Evolutionary conservation across 2,329 filamentous ascomycete species (phyloP).

Genomic region (Berkeleyomyces basicola): DNA sequence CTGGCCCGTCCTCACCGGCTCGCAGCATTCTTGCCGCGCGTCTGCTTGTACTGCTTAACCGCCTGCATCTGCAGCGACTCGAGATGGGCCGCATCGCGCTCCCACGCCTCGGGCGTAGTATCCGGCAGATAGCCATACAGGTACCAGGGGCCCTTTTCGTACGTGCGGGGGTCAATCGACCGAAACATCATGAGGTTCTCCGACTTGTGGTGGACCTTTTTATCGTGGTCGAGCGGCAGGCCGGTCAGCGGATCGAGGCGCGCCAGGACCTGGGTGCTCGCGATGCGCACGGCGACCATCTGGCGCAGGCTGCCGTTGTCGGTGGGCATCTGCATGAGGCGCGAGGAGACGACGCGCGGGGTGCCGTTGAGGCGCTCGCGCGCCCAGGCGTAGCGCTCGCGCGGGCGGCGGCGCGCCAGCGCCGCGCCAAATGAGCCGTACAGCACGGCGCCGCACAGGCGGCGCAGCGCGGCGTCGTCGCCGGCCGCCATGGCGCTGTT

Average conservation of each 20-base stretch:
- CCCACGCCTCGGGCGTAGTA: constrained; percentile 30
- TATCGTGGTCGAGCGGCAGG: constrained; percentile 28
- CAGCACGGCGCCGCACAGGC: constrained; percentile 38
- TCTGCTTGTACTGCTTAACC: constrained; percentile 21
- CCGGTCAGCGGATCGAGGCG: constrained; percentile 25
- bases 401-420: constrained; percentile 33
- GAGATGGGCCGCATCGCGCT: constrained; percentile 6
- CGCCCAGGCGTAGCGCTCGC: constrained; percentile 35
- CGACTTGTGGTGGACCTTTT: constrained; percentile 35
- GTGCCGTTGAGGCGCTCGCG: constrained; percentile 26
- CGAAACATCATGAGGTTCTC: constrained; percentile 51
- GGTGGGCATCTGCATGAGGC: constrained; percentile 29
- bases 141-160: constrained; percentile 37
- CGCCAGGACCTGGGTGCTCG: constrained; percentile 37
- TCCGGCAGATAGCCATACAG: constrained; percentile 47
- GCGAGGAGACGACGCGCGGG: constrained; percentile 39
- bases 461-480: constrained; percentile 33
- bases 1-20: constrained; percentile 15
- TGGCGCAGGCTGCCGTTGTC: constrained; percentile 27
- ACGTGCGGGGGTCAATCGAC: constrained; percentile 28
- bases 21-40: constrained; percentile 16
- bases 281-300: constrained; percentile 44
- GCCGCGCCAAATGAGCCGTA: constrained; percentile 33
- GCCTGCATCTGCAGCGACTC: constrained; percentile 14
- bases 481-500: constrained; percentile 43